Conservation (phyloP, 1,284 basidiomycete species). For the Pulchroboletus neoregius region DNA sequence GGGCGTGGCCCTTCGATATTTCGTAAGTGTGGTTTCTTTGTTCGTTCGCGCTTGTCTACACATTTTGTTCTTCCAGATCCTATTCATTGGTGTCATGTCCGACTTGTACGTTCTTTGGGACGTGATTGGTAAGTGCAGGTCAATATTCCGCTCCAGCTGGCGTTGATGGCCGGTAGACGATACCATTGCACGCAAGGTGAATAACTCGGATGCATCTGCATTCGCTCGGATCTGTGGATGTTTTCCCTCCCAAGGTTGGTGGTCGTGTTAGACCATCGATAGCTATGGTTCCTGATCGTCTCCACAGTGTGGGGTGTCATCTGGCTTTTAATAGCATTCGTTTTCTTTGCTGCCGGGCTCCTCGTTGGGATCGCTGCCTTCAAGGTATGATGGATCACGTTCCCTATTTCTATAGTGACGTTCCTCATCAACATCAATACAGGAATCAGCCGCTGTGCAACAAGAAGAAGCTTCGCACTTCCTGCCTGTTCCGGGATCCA, state of each 20-base stretch:
- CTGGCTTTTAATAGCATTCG: constrained; percentile 81
- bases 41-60: background rate
- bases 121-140: constrained; percentile 58
- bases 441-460: constrained; percentile 59
- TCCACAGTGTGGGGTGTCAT: constrained; percentile 78
- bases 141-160: background rate
- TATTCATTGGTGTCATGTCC: constrained; percentile 96
- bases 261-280: background rate
- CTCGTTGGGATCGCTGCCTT: constrained; percentile 84
- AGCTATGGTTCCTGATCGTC: background rate
- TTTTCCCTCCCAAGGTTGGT: constrained; percentile 63
- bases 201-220: constrained; percentile 86
- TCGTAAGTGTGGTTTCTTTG: constrained; percentile 42
- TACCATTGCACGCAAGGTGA: constrained; percentile 86
- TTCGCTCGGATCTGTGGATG: constrained; percentile 87
- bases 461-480: constrained; percentile 50
- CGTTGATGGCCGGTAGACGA: constrained; percentile 55
- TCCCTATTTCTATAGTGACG: background rate
- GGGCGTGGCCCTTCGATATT: constrained; percentile 66
- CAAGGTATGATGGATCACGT: constrained; percentile 51
- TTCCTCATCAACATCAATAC: constrained; percentile 5
- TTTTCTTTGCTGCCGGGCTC: constrained; percentile 81
- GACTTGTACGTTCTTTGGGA: constrained; percentile 88
- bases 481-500: constrained; percentile 60
- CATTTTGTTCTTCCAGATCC: constrained; percentile 47